Evolutionary conservation across 148 eudicot genomes (phyloP).

Genomic region (Cornus controversa): DNA sequence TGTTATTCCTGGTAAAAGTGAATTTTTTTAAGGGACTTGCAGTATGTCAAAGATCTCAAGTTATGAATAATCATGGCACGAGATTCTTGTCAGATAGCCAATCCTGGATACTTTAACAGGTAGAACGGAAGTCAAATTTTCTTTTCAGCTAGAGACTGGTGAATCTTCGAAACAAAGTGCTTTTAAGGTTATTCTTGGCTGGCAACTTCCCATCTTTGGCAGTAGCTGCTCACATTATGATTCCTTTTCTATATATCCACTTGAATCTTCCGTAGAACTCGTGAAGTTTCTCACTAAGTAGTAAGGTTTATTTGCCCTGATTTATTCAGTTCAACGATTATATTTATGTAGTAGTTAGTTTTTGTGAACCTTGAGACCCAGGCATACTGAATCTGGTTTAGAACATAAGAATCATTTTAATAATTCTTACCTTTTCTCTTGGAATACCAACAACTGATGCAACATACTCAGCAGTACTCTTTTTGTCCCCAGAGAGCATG

Average conservation of each 20-base stretch:
- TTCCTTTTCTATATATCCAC: neutral
- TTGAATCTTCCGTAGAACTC: too few species aligned
- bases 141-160: neutral
- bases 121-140: too few species aligned
- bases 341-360: neutral
- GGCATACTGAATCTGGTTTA: neutral
- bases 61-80: too few species aligned
- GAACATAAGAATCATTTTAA: neutral
- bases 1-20: too few species aligned
- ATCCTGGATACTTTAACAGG: too few species aligned
- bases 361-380: constrained; percentile 2
- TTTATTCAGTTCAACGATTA: neutral
- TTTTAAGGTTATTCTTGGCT: neutral
- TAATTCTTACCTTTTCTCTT: constrained; percentile 46
- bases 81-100: too few species aligned
- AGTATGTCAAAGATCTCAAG: too few species aligned
- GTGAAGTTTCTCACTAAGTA: neutral
- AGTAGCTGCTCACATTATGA: neutral
- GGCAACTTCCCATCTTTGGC: neutral
- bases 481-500: constrained; percentile 93
- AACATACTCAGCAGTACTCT: constrained; percentile 81
- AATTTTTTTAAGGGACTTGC: too few species aligned
- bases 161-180: neutral
- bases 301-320: neutral
- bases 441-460: constrained; percentile 92